Conservation (phyloP, 176 grass and related monocot species). For the Echinochloa phyllopogon region DNA sequence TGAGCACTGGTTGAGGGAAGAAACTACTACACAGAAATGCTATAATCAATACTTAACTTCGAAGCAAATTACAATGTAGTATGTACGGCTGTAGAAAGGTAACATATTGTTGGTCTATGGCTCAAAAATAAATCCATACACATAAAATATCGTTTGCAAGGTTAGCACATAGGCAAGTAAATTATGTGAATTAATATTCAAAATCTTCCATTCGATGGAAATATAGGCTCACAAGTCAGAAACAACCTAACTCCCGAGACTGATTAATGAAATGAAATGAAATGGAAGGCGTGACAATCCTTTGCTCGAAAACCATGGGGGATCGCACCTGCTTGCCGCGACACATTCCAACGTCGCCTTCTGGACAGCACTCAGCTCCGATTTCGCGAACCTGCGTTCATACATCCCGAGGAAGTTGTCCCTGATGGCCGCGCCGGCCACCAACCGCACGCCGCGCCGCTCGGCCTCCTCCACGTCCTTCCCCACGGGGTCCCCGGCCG, state of each 20-base stretch:
- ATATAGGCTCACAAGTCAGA: conserved; percentile 6
- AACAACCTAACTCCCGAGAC: neutral
- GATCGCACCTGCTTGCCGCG: conserved; percentile 75
- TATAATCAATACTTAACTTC: neutral
- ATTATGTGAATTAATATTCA: conserved; percentile 3
- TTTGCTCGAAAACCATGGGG: neutral
- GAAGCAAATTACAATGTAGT: neutral
- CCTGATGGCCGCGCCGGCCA: conserved; percentile 62
- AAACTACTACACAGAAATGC: neutral
- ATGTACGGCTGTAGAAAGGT: neutral
- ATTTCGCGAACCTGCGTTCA: conserved; percentile 65
- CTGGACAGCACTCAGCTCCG: conserved; percentile 67
- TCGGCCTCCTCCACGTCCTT: conserved; percentile 68
- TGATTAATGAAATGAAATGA: neutral
- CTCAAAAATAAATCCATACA: neutral
- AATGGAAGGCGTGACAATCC: neutral
- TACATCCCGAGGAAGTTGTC: conserved; percentile 90
- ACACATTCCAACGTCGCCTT: conserved; percentile 63
- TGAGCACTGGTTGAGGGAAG: too few species aligned
- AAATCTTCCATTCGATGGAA: conserved; percentile 19
- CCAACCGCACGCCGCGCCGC: conserved; percentile 53
- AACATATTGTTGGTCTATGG: neutral
- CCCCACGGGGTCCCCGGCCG: conserved; percentile 52
- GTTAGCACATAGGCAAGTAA: neutral
- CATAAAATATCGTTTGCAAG: neutral